Percentiles rank a stretch among this genome's conserved stretches.
Conservation (phyloP, 2,329 filamentous ascomycete species). For the Pyrenophora teres region DNA sequence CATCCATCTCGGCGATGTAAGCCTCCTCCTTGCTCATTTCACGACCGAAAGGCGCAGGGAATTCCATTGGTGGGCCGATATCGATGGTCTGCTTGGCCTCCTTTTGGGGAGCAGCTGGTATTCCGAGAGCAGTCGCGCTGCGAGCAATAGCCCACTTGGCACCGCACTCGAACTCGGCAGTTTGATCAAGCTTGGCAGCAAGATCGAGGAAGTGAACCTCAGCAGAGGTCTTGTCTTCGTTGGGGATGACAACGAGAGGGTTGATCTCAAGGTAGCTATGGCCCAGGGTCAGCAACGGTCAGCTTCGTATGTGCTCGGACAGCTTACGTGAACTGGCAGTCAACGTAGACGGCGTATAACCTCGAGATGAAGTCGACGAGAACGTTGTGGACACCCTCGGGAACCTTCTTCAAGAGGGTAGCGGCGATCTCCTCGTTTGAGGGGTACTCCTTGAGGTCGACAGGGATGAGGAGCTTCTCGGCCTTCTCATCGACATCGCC, state of each 20-base stretch:
- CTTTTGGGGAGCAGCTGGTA: constrained; percentile 65
- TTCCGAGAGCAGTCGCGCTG: constrained; percentile 83
- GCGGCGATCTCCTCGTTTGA: constrained; percentile 92
- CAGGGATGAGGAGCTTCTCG: constrained; percentile 96
- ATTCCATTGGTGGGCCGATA: constrained; percentile 96
- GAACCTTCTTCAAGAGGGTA: constrained; percentile 87
- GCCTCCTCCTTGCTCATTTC: constrained; percentile 99
- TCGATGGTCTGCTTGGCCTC: constrained; percentile 87
- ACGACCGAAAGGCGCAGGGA: constrained; percentile 97
- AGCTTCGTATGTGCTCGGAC: neutral
- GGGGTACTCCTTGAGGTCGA: constrained; percentile 91
- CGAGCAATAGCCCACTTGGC: constrained; percentile 98
- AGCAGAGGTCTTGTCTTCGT: constrained; percentile 86
- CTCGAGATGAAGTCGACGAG: constrained; percentile 98
- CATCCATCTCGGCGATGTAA: constrained; percentile 97
- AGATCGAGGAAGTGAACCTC: constrained; percentile 98
- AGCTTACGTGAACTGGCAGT: constrained; percentile 90
- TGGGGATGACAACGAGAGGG: constrained; percentile 96
- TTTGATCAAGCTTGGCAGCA: constrained; percentile 98
- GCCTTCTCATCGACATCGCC: constrained; percentile 99
- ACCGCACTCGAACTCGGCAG: constrained; percentile 98
- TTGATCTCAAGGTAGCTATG: constrained; percentile 94
- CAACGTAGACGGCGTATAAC: constrained; percentile 97
- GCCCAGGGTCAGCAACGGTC: constrained; percentile 17
- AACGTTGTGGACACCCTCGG: constrained; percentile 94